phyloP scores from a whole-genome alignment of 140 eudicot species.

The Flaveria floridana region DNA sequence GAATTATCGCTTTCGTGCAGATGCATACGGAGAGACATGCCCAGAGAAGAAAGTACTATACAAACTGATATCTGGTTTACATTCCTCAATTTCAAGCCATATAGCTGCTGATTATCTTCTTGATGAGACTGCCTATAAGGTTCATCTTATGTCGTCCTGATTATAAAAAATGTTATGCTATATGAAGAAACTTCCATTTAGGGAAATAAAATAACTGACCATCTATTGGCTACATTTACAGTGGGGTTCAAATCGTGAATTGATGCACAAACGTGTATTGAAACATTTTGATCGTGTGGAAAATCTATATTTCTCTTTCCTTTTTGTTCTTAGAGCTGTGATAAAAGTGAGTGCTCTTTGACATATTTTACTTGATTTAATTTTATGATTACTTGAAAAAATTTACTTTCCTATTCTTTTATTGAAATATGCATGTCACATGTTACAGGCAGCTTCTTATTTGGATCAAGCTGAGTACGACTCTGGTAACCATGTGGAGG shows the following conservation, averaged over 20 bases:
- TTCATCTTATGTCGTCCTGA: slow-evolving; percentile 25
- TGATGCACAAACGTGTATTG: slow-evolving; percentile 71
- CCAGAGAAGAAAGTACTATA: slow-evolving; percentile 76
- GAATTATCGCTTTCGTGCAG: slow-evolving; percentile 37
- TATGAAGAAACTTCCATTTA: slow-evolving; percentile 2
- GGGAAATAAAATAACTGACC: slow-evolving; percentile 6
- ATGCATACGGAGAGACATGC: slow-evolving; percentile 72
- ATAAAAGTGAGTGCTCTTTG: slow-evolving; percentile 52
- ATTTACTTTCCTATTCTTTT: background rate
- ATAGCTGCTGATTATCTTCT: slow-evolving; percentile 78
- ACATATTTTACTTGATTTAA: background rate
- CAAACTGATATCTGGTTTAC: slow-evolving; percentile 91
- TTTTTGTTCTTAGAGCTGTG: slow-evolving; percentile 85
- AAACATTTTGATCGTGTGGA: slow-evolving; percentile 68
- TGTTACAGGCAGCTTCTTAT: slow-evolving; percentile 63
- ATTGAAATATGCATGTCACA: background rate
- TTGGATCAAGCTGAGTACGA: slow-evolving; percentile 88
- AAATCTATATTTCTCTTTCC: slow-evolving; percentile 80
- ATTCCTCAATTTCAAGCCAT: slow-evolving; percentile 80
- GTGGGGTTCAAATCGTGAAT: slow-evolving; percentile 73
- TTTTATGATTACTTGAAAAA: background rate
- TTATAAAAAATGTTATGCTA: background rate
- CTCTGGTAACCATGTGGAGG: slow-evolving; percentile 64
- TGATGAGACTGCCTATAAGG: slow-evolving; percentile 61
- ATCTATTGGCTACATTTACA: slow-evolving; percentile 41